Evolutionary conservation across 192 early-diverging fungal genomes (phyloP).

Genomic region (Gamsiella multidivaricata): DNA sequence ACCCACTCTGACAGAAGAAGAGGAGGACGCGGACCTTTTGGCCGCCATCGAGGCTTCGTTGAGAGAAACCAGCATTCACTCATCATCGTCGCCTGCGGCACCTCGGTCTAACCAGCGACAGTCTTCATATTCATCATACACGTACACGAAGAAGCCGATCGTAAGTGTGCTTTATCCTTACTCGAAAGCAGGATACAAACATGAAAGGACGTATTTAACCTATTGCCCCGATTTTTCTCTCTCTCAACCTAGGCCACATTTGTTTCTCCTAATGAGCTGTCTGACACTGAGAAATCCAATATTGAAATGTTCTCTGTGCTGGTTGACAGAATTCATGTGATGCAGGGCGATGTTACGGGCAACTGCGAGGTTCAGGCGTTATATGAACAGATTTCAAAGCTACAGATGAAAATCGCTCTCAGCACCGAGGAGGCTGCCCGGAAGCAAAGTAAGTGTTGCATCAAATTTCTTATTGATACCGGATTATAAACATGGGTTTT

Average conservation of each 20-base stretch:
- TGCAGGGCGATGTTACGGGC: conserved; percentile 79
- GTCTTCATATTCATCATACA: conserved; percentile 42
- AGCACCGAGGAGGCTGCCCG: conserved; percentile 78
- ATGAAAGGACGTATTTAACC: neutral
- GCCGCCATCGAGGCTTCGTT: conserved; percentile 85
- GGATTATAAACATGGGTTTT: neutral
- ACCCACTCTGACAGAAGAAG: conserved; percentile 57
- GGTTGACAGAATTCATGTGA: conserved; percentile 81
- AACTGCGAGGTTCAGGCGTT: conserved; percentile 86
- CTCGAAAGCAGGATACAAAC: neutral
- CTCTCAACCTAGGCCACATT: conserved; percentile 14
- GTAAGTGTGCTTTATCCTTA: conserved; percentile 17
- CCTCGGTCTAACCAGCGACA: conserved; percentile 25
- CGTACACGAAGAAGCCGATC: conserved; percentile 42
- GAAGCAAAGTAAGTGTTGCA: conserved; percentile 71
- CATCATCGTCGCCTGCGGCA: conserved; percentile 18
- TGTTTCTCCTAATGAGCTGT: conserved; percentile 71
- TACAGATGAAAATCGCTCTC: conserved; percentile 89
- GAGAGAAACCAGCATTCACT: conserved; percentile 66
- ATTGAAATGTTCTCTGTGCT: conserved; percentile 91
- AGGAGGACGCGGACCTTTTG: conserved; percentile 77
- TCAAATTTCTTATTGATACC: neutral
- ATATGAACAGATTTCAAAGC: conserved; percentile 84
- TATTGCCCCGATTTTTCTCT: neutral
- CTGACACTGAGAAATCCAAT: conserved; percentile 86